Evolutionary conservation across 2,329 filamentous ascomycete species (phyloP).

Genomic region (Fusarium nygamai): DNA sequence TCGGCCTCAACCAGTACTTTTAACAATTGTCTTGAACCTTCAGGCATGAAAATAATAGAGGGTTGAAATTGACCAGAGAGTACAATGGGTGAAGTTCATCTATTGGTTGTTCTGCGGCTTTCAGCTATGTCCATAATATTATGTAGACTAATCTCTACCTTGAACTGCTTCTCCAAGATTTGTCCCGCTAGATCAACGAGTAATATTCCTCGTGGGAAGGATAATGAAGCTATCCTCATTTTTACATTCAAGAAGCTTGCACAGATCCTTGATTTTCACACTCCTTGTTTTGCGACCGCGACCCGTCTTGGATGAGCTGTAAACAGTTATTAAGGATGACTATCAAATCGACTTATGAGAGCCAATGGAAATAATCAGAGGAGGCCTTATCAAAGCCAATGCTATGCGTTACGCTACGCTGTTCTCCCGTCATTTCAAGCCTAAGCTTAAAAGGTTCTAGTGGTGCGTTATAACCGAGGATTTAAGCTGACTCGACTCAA

Average conservation of each 20-base stretch:
- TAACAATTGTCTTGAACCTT: neutral
- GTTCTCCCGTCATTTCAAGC: neutral
- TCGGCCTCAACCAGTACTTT: neutral
- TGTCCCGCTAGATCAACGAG: too few relatives aligned
- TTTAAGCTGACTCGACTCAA: neutral
- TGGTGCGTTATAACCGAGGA: neutral
- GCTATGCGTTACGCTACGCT: neutral
- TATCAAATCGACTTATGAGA: neutral
- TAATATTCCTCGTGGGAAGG: too few relatives aligned
- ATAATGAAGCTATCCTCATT: too few relatives aligned
- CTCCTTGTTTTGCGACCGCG: too few relatives aligned
- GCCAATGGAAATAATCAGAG: neutral
- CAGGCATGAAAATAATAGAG: rapidly evolving
- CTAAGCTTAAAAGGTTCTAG: neutral
- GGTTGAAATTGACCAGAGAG: rapidly evolving
- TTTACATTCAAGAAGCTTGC: too few relatives aligned
- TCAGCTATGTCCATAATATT: too few relatives aligned
- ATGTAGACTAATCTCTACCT: too few relatives aligned
- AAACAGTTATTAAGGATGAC: rapidly evolving
- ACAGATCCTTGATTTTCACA: too few relatives aligned
- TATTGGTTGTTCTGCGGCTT: too few relatives aligned
- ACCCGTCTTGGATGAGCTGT: rapidly evolving
- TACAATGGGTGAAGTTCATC: too few relatives aligned
- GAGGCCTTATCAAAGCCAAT: neutral
- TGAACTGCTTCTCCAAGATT: too few relatives aligned